Evolutionary conservation across 2,329 filamentous ascomycete genomes (phyloP).

Genomic region (Phyllosticta citriasiana): DNA sequence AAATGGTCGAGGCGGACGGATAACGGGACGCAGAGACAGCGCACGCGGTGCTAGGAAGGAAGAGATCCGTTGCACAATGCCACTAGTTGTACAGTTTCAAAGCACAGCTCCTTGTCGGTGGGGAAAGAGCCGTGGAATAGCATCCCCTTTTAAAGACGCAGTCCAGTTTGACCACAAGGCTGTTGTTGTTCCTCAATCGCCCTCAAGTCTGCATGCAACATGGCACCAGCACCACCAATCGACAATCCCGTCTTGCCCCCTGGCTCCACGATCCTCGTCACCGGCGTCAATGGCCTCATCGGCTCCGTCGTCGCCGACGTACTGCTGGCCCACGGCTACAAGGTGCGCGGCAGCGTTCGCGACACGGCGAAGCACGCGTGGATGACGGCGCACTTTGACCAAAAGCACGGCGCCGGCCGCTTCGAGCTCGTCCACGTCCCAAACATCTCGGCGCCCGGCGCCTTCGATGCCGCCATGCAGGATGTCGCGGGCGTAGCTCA

Average conservation of each 20-base stretch:
- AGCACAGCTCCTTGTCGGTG: too few species aligned
- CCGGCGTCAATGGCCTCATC: conserved; percentile 25
- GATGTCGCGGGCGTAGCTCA: neutral
- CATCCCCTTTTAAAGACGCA: too few species aligned
- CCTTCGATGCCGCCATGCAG: neutral
- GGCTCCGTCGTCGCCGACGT: conserved; percentile 17
- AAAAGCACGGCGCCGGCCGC: neutral
- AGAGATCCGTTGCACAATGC: too few species aligned
- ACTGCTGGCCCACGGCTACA: conserved; percentile 20
- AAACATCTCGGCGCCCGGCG: neutral
- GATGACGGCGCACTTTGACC: neutral
- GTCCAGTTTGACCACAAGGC: too few species aligned
- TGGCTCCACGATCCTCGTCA: conserved; percentile 17
- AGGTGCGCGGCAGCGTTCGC: conserved; percentile 19
- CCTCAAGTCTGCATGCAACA: conserved; percentile 9
- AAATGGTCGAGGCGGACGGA: too few species aligned
- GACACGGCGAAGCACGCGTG: neutral
- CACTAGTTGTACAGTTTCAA: too few species aligned
- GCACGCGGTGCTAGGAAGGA: too few species aligned
- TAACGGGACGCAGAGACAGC: too few species aligned
- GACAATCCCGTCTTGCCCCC: neutral
- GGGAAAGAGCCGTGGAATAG: too few species aligned
- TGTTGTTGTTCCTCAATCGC: too few species aligned
- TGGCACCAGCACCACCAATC: conserved; percentile 12
- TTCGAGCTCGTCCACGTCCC: neutral